A percentile compares a stretch with the other conserved stretches of the same genome.
Evolutionary conservation across 768 basidiomycete species (phyloP).

Genomic region (Serendipita vermifera): DNA sequence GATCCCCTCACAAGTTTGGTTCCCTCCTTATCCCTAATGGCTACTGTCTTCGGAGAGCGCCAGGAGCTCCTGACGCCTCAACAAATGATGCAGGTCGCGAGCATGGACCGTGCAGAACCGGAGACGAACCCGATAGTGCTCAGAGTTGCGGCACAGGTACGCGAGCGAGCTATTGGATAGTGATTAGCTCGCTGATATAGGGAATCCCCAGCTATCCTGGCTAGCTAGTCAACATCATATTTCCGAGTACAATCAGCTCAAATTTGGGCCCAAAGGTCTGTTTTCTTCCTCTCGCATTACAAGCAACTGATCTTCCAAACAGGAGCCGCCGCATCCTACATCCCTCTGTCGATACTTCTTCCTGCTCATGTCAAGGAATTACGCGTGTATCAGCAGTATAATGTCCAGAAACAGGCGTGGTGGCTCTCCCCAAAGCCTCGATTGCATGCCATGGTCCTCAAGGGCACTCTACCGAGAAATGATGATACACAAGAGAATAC

Average conservation of each 20-base stretch:
- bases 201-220: constrained; percentile 30
- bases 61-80: constrained; percentile 6
- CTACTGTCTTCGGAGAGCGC: not conserved
- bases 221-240: constrained; percentile 64
- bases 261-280: constrained; percentile 42
- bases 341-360: constrained; percentile 48
- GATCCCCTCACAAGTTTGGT: too few species aligned
- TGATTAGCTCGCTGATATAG: not conserved
- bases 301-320: constrained; percentile 9
- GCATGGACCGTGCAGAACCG: constrained; percentile 5
- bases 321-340: constrained; percentile 48
- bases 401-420: constrained; percentile 32
- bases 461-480: not conserved
- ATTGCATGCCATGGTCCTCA: not conserved
- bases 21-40: not conserved
- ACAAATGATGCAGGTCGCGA: constrained; percentile 5
- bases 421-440: constrained; percentile 29
- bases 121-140: constrained; percentile 1
- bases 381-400: constrained; percentile 36
- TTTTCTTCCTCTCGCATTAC: not conserved
- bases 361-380: constrained; percentile 47
- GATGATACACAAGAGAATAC: constrained; percentile 4
- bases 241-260: constrained; percentile 57
- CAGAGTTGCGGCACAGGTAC: constrained; percentile 1
- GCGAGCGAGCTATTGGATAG: not conserved